Evolutionary conservation across 108 stramenopile genomes (phyloP).

Genomic region (Licmophora abbreviata): DNA sequence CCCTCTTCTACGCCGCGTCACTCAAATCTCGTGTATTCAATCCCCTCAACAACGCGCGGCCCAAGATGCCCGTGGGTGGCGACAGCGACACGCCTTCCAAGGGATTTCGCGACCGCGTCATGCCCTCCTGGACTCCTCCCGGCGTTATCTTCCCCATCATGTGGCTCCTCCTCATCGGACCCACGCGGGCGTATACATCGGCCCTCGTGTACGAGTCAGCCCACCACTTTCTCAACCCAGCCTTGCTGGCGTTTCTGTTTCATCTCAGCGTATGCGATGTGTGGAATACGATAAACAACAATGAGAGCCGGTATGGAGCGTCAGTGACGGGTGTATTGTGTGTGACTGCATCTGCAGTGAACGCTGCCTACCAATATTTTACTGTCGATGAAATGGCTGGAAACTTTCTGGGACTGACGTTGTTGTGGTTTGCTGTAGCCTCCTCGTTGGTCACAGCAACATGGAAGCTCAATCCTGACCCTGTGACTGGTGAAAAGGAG

Average conservation of each 20-base stretch:
- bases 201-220: constrained; percentile 41
- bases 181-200: constrained; percentile 70
- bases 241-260: constrained; percentile 61
- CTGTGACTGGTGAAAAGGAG: constrained; percentile 21
- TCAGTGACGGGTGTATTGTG: constrained; percentile 50
- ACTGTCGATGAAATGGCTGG: constrained; percentile 57
- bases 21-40: constrained; percentile 49
- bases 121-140: constrained; percentile 85
- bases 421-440: constrained; percentile 68
- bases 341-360: constrained; percentile 49
- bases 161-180: constrained; percentile 84
- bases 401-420: constrained; percentile 52
- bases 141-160: constrained; percentile 89
- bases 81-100: constrained; percentile 9
- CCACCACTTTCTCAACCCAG: constrained; percentile 17
- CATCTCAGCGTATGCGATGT: constrained; percentile 89
- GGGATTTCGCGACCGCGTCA: constrained; percentile 52
- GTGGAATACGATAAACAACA: constrained; percentile 95
- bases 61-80: constrained; percentile 24
- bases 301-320: constrained; percentile 78
- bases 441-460: constrained; percentile 58
- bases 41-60: constrained; percentile 44
- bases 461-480: constrained; percentile 71
- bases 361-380: constrained; percentile 61
- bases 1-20: constrained; percentile 29